Base-by-base conservation (phyloP, 345 rosid species). In the Eucalyptus caleyi region DNA sequence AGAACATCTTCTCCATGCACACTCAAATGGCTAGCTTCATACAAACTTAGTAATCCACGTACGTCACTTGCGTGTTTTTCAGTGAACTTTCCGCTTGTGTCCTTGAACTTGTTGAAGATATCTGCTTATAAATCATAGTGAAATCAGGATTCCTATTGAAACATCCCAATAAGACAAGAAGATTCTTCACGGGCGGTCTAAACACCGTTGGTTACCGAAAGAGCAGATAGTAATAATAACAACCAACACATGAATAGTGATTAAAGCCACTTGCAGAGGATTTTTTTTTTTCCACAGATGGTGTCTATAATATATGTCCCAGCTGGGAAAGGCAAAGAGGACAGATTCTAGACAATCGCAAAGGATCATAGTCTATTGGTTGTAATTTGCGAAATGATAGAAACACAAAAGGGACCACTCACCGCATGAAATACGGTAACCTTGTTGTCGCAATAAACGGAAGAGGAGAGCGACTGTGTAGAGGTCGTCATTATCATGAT, bases 41-140 rank as follows among this genome's bases (percentile, higher is more conserved):
- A 82, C 86, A 82, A 82, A 47, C 86, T 82, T 27, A 82, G 50
- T 37, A 82, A 37, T 82, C 50, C 86, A 8, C 45, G 86, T 40
- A 42, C 5, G 50, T 82, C 86, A 23, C 86, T 34, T 42, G 92
- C 90, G 86, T 91, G 92, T 27, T 90, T 91, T 54, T 91, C 53
- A 40, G 90, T 87, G 18, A 92, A 50, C 87, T 89, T 53, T 6
- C 91, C 93, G 4, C 44, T 44, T 12, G 21, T 67, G 24, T 90
- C 89, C 89, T 86, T 92, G 90, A 91, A 93, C 37, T 90, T 92
- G 40, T 90, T 87, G 86, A 93, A 93, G 19, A 86, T 82, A 37
- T 92, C 93, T 93, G 90, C 47, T 15, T 65, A 11, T 85, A 85
- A 5, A 42, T 30, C 32, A 45, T 14, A 85, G n/a, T 45, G 34